Base-by-base conservation (phyloP, 129 eudicot genomes). In the Centella asiatica region DNA sequence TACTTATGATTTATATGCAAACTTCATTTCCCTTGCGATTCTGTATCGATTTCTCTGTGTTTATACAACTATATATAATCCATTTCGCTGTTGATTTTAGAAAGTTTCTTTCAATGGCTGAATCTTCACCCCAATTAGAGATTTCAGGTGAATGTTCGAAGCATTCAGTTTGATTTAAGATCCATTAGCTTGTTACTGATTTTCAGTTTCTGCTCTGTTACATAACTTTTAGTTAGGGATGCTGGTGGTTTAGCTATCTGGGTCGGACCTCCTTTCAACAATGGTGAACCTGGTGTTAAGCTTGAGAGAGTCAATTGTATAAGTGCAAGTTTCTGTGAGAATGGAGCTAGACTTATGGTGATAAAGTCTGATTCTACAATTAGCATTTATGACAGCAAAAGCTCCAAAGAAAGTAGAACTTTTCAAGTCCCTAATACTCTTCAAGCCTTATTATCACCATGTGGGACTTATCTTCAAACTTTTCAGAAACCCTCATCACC, bases 391-490 rank as follows among this genome's bases (percentile, higher is more conserved):
- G 95, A 92, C 61, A 61, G 83, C 74, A 87, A 76, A 60, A 84
- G 79, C 57, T 78, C 67, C 61, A 70, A 69, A 56, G 92, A 84
- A 73, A 66, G 81, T 6, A 84, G 68, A 50, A 60, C 81, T 27
- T 78, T 87, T 39, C 65, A 80, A 62, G 71, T 82, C 25, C 81
- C 90, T 10, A 70, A 82, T 72, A 20, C 85, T 70, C 79, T 82
- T 69, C 90, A 88, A 10, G 90, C 96, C 36, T 44, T 80, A 49
- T 51, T 92, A 36, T 92, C 99, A 25, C 99, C 99, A 1, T 64
- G 83, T 55, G 99, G 99, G 53, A 87, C 86, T 53, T 92, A 77
- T 66, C 78, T 92, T 37, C 99, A 92, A 75, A 92, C 95, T 20
- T 92, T 84, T 67, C 95, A 92, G 80, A 92, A 84, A 69, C 63